These are phyloP conservation scores for Curvularia sp. DNA, from an alignment of 2,329 filamentous ascomycete genomes.

Conservation along the genomic window DNA sequence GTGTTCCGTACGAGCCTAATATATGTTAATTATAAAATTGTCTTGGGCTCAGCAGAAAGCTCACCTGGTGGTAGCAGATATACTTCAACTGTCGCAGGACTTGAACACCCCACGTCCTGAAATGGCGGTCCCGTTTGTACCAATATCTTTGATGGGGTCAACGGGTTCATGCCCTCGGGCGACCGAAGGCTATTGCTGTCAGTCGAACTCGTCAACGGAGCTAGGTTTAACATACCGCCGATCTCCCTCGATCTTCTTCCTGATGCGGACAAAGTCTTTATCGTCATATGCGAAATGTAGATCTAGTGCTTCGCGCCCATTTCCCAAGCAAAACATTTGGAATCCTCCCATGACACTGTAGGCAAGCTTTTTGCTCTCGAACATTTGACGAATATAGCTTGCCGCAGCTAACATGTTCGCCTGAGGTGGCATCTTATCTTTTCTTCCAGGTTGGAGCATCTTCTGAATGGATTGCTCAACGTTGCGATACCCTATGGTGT, in stretches of 20 bases:
- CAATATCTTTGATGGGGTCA: slow-evolving; percentile 42
- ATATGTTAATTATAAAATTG: slow-evolving; percentile 13
- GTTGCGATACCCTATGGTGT: slow-evolving; percentile 33
- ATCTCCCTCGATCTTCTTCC: slow-evolving; percentile 38
- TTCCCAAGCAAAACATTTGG: slow-evolving; percentile 44
- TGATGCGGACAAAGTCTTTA: slow-evolving; percentile 40
- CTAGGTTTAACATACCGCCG: slow-evolving; percentile 29
- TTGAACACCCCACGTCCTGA: slow-evolving; percentile 38
- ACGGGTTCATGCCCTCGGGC: slow-evolving; percentile 40
- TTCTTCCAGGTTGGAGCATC: slow-evolving; percentile 30
- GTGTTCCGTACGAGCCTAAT: slow-evolving; percentile 40
- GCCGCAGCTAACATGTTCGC: slow-evolving; percentile 42
- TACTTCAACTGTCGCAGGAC: slow-evolving; percentile 41
- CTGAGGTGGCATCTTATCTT: slow-evolving; percentile 28
- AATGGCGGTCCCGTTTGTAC: slow-evolving; percentile 43
- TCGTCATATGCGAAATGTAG: slow-evolving; percentile 47
- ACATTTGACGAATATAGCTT: slow-evolving; percentile 35
- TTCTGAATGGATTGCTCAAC: slow-evolving; percentile 34
- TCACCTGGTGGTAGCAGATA: slow-evolving; percentile 42
- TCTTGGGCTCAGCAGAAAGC: not conserved
- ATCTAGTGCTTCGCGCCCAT: slow-evolving; percentile 41
- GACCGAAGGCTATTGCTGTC: slow-evolving; percentile 33
- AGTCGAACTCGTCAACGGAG: slow-evolving; percentile 9
- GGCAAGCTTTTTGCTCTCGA: slow-evolving; percentile 44
- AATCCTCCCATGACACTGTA: slow-evolving; percentile 44